Evolutionary conservation across 1,139 yeast genomes (phyloP).

Genomic region (Sugiyamaella paludigena): DNA sequence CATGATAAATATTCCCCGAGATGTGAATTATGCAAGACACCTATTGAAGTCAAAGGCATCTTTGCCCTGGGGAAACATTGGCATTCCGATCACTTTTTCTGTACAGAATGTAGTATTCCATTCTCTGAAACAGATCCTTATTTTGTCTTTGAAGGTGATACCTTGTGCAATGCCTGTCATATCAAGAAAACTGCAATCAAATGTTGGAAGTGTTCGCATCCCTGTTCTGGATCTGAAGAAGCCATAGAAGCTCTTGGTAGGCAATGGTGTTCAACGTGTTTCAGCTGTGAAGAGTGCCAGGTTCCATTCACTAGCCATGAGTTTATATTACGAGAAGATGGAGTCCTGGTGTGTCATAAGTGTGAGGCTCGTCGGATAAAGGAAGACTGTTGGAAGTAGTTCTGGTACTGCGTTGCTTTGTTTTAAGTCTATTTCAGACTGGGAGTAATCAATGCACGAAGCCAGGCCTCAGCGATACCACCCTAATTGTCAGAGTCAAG

Average conservation of each 20-base stretch:
- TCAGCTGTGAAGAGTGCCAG: slow-evolving; percentile 36
- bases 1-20: slow-evolving; percentile 36
- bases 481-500: too few relatives aligned
- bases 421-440: background rate
- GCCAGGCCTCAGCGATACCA: too few relatives aligned
- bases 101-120: slow-evolving; percentile 35
- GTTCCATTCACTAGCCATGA: slow-evolving; percentile 31
- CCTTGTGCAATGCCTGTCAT: slow-evolving; percentile 35
- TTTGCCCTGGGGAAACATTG: slow-evolving; percentile 35
- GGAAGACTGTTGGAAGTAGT: slow-evolving; percentile 28
- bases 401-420: background rate
- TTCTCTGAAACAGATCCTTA: slow-evolving; percentile 24
- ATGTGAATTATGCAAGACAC: slow-evolving; percentile 36
- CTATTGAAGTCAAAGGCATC: slow-evolving; percentile 35
- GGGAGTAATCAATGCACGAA: too few relatives aligned
- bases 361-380: slow-evolving; percentile 34
- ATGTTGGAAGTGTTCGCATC: slow-evolving; percentile 37
- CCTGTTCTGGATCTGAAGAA: slow-evolving; percentile 27
- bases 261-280: slow-evolving; percentile 37
- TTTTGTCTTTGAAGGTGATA: slow-evolving; percentile 29
- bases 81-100: slow-evolving; percentile 39
- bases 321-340: slow-evolving; percentile 36
- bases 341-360: slow-evolving; percentile 34
- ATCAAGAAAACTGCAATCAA: slow-evolving; percentile 30
- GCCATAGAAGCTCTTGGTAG: slow-evolving; percentile 37